phyloP scores from a whole-genome alignment of 768 basidiomycete genomes.

The Saitozyma podzolica region DNA sequence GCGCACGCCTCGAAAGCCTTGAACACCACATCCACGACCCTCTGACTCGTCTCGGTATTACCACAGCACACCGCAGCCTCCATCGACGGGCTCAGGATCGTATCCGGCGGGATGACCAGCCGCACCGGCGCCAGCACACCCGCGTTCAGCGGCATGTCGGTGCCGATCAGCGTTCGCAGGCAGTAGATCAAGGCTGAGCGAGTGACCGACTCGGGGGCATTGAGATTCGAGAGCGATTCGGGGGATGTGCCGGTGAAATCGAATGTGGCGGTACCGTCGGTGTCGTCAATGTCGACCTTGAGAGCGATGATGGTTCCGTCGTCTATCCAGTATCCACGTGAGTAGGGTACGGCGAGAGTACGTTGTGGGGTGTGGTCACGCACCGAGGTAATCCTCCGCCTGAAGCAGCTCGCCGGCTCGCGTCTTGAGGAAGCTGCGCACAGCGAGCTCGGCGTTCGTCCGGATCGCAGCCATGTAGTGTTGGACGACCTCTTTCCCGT shows the following conservation, averaged over 20 bases:
- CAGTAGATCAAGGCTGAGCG: constrained; percentile 48
- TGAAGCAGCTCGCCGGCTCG: no score
- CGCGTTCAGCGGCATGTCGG: constrained; percentile 45
- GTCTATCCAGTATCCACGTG: constrained; percentile 25
- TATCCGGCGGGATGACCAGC: constrained; percentile 79
- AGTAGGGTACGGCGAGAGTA: constrained; percentile 22
- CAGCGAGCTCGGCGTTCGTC: constrained; percentile 81
- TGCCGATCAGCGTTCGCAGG: constrained; percentile 34
- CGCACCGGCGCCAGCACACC: constrained; percentile 26
- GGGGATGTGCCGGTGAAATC: constrained; percentile 64
- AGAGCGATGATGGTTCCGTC: constrained; percentile 55
- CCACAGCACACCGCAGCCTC: constrained; percentile 91
- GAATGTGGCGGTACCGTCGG: constrained; percentile 73
- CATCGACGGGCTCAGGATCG: constrained; percentile 74
- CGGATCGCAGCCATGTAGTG: constrained; percentile 58
- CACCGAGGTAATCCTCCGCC: no score
- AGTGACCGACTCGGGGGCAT: constrained; percentile 37
- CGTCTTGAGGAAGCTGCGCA: constrained; percentile 68
- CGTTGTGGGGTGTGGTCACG: constrained; percentile 49
- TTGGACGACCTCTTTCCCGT: constrained; percentile 16
- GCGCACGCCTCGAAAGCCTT: constrained; percentile 89
- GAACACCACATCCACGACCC: constrained; percentile 89
- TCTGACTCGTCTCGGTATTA: constrained; percentile 84
- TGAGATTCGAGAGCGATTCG: constrained; percentile 52
- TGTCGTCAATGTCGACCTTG: constrained; percentile 71